Conservation (phyloP, 257 asterid species). For the Scutellaria barbata region DNA sequence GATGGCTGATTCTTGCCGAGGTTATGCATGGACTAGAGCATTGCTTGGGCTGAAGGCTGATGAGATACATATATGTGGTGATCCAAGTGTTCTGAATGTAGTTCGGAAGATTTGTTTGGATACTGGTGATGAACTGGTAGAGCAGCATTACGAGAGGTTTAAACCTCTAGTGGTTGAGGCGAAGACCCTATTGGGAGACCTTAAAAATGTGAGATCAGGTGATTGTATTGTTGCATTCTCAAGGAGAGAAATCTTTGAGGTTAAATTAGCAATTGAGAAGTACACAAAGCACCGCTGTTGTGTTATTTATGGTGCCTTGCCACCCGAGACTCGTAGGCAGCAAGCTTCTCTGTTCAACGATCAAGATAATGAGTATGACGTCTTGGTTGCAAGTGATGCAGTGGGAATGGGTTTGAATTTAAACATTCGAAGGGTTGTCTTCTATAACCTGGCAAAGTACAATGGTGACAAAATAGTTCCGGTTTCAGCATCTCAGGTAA, state of each 20-base stretch:
- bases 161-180: constrained; percentile 96
- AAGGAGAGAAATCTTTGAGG: constrained; percentile 91
- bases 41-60: constrained; percentile 89
- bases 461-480: constrained; percentile 85
- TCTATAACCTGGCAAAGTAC: constrained; percentile 70
- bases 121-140: constrained; percentile 87
- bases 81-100: constrained; percentile 83
- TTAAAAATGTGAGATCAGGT: constrained; percentile 80
- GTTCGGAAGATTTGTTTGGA: constrained; percentile 71
- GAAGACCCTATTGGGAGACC: constrained; percentile 80
- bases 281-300: constrained; percentile 83
- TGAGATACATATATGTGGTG: constrained; percentile 97
- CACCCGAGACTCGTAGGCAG: constrained; percentile 92
- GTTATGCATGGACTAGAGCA: constrained; percentile 97
- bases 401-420: constrained; percentile 98
- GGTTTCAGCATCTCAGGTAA: constrained; percentile 89
- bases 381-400: constrained; percentile 95
- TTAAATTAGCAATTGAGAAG: constrained; percentile 86
- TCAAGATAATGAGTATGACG: constrained; percentile 70
- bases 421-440: constrained; percentile 76
- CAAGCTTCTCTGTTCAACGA: constrained; percentile 86
- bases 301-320: constrained; percentile 91
- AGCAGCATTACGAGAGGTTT: constrained; percentile 74
- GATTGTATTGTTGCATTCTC: constrained; percentile 98
- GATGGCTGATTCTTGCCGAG: constrained; percentile 88